Base-by-base conservation (phyloP, 345 rosid species). In the Melaleuca alternifolia region DNA sequence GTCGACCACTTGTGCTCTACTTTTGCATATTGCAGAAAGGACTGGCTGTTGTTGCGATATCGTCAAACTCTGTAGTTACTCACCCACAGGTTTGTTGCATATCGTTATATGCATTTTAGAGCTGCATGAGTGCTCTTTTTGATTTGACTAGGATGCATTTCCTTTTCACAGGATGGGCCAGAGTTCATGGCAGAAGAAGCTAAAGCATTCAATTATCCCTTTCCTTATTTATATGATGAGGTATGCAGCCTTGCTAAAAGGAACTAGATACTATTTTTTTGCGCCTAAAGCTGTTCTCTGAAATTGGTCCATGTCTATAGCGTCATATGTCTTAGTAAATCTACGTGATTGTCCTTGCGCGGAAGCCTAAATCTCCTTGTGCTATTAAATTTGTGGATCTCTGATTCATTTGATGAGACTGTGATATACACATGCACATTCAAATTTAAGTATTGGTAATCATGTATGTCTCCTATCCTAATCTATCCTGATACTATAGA, bases 101-200 rank as follows among this genome's bases (percentile, higher is more conserved):
- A 33, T 71, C 16, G 48, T 33, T 33, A 71, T 9, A 33, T 33
- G 11, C 79, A 71, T 71, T 71, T 71, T 71, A 71, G 48, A 71
- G 79, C 24, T 18, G 79, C 24, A 33, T 48, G 71, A 59, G 21
- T 9, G 3, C 9, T 44, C 11, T 48, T 71, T 48, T 15, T 85
- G 81, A 82, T 86, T 87, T 90, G 82, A 85, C 28, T 57, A 56
- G 79, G 24, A 28, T 89, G 71, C 62, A 85, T 86, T 87, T 87
- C 24, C 84, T 90, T 85, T 89, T 91, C 91, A 62, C 92, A 97
- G 98, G 99, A 97, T 92, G 99, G 99, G 86, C 98, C 97, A 1
- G 91, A 94, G 87, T 94, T 94, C 82, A 97, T 96, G 96, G 96
- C 98, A 65, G 96, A 97, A 86, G 99, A 97, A 46, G 98, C 98